phyloP scores from a whole-genome alignment of 768 basidiomycete genomes.

The Lentinula sp. region DNA sequence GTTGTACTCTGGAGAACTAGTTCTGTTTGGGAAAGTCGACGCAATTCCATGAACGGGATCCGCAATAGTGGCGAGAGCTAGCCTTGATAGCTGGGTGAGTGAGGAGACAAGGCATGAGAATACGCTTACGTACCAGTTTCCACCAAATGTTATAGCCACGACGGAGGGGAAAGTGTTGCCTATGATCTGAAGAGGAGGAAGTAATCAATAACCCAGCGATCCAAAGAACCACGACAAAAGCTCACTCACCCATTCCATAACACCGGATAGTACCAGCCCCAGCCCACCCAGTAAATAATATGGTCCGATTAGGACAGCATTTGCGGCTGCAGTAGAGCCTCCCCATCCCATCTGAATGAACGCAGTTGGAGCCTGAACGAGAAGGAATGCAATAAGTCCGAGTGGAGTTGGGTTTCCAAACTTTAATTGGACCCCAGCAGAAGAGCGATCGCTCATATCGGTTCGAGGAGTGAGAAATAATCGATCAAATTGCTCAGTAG shows the following conservation, averaged over 20 bases:
- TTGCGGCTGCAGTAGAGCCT: slow-evolving; percentile 8
- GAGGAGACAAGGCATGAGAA: not conserved
- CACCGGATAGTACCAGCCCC: slow-evolving; percentile 11
- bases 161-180: slow-evolving; percentile 15
- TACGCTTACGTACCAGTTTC: slow-evolving; percentile 10
- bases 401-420: slow-evolving; percentile 14
- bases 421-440: not conserved
- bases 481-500: slow-evolving; percentile 12
- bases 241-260: slow-evolving; percentile 14
- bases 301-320: slow-evolving; percentile 9
- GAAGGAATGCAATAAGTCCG: slow-evolving; percentile 12
- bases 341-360: slow-evolving; percentile 14
- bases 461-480: slow-evolving; percentile 11
- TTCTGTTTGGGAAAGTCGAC: slow-evolving; percentile 9
- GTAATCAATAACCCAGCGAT: not conserved
- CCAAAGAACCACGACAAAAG: not conserved
- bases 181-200: slow-evolving; percentile 7
- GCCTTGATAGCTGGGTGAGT: slow-evolving; percentile 1
- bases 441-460: not conserved
- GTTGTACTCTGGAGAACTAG: slow-evolving; percentile 11
- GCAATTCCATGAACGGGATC: slow-evolving; percentile 13
- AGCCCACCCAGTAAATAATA: slow-evolving; percentile 14
- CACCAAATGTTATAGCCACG: slow-evolving; percentile 13
- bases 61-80: slow-evolving; percentile 9
- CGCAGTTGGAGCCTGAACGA: slow-evolving; percentile 13